A percentile compares a stretch with the other conserved stretches of the same genome.
phyloP scores from a whole-genome alignment of 768 basidiomycete species.

The Rhizopogon vesiculosus region DNA sequence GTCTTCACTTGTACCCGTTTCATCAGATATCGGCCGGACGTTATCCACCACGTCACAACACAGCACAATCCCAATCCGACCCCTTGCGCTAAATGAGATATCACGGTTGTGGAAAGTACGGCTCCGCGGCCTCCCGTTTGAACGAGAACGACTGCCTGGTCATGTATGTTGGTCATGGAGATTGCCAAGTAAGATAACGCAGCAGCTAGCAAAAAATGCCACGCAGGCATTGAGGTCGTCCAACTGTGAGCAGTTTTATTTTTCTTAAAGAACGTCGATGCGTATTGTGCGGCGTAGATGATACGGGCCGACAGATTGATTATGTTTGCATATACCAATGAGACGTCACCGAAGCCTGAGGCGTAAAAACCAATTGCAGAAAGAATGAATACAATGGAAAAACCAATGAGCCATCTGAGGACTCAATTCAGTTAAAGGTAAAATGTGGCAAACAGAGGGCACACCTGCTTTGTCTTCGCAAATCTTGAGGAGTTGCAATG shows the following conservation, averaged over 20 bases:
- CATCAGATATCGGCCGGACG: conserved; percentile 12
- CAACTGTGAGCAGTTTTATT: conserved; percentile 11
- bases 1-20: neutral
- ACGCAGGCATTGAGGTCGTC: conserved; percentile 13
- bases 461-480: conserved; percentile 64
- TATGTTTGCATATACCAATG: conserved; percentile 76
- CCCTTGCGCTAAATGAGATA: conserved; percentile 23
- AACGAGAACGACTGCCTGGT: conserved; percentile 10
- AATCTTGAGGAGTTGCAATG: conserved; percentile 60
- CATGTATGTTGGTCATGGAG: conserved; percentile 12
- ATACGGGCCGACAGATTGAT: conserved; percentile 61
- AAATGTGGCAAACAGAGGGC: neutral
- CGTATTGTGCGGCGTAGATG: conserved; percentile 52
- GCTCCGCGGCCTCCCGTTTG: conserved; percentile 12
- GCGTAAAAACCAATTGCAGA: conserved; percentile 45
- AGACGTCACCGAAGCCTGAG: conserved; percentile 53
- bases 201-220: conserved; percentile 21
- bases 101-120: conserved; percentile 14
- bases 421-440: conserved; percentile 1
- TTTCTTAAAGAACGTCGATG: conserved; percentile 39
- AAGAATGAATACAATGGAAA: conserved; percentile 64
- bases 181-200: conserved; percentile 19
- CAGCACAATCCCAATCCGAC: conserved; percentile 19
- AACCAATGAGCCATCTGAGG: conserved; percentile 72
- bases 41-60: conserved; percentile 25